Conservation (phyloP, 306 rosid genomes). For the Quercus alba region DNA sequence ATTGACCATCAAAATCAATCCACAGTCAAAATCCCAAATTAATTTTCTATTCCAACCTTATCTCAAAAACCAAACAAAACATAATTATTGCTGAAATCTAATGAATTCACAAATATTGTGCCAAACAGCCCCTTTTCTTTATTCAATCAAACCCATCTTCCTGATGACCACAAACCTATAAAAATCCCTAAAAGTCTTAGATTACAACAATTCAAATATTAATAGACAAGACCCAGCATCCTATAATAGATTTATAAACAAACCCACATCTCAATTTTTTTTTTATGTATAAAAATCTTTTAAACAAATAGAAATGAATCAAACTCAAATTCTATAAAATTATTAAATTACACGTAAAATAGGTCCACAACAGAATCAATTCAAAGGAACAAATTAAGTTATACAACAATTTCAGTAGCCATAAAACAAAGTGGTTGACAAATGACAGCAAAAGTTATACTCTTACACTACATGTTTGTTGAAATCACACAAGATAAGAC, state of each 20-base stretch:
- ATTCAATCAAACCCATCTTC: too few species aligned
- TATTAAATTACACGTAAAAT: neutral
- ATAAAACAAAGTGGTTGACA: too few species aligned
- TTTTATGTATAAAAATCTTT: neutral
- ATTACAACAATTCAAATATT: too few species aligned
- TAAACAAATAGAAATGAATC: neutral
- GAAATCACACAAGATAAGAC: too few species aligned
- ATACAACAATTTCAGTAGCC: neutral
- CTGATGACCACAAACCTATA: too few species aligned
- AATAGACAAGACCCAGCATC: too few species aligned
- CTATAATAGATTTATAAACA: neutral
- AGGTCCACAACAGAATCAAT: neutral
- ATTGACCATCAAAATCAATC: slow-evolving; percentile 6
- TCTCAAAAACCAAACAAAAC: slow-evolving; percentile 1
- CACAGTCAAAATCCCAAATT: neutral
- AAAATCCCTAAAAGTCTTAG: too few species aligned
- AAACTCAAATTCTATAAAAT: slow-evolving; percentile 8
- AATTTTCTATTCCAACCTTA: neutral
- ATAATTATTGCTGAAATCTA: too few species aligned
- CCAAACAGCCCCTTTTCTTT: too few species aligned
- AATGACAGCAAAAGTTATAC: too few species aligned
- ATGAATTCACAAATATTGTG: too few species aligned
- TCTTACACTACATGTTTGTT: too few species aligned
- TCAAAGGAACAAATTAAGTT: neutral
- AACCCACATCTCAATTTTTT: neutral